Conservation (phyloP, 495 filamentous ascomycete species). For the Zalerion maritima region DNA sequence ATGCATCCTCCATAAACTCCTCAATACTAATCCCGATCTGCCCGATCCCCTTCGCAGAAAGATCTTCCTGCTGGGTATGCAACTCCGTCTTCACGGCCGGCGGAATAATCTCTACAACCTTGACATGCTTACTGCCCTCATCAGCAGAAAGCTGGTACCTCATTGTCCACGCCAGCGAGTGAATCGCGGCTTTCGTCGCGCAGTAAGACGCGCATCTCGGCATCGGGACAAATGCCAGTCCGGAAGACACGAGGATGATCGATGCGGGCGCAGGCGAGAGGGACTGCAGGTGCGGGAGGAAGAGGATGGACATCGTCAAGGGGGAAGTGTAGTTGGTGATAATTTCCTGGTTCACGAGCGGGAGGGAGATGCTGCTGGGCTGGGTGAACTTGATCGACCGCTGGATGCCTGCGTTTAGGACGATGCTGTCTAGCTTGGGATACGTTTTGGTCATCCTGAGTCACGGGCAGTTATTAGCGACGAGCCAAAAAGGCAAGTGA, state of each 20-base stretch:
- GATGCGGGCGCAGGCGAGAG: constrained; percentile 15
- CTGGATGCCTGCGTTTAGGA: constrained; percentile 47
- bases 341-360: constrained; percentile 37
- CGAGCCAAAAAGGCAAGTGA: not conserved
- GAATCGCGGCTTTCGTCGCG: constrained; percentile 44
- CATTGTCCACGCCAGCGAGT: constrained; percentile 39
- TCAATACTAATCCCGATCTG: constrained; percentile 45
- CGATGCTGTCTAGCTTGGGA: constrained; percentile 38
- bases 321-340: constrained; percentile 54
- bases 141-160: constrained; percentile 41
- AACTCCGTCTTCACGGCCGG: constrained; percentile 55
- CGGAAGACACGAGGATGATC: constrained; percentile 36
- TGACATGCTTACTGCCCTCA: constrained; percentile 19
- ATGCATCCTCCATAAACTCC: constrained; percentile 43
- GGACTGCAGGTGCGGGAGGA: constrained; percentile 47
- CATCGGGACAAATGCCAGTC: constrained; percentile 40
- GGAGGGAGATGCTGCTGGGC: constrained; percentile 41
- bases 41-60: constrained; percentile 19
- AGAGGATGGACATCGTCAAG: constrained; percentile 43
- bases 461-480: constrained; percentile 1
- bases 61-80: constrained; percentile 34
- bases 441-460: constrained; percentile 40
- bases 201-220: constrained; percentile 37
- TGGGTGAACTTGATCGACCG: constrained; percentile 44
- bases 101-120: constrained; percentile 50